Percentiles rank a stretch among this genome's conserved stretches.
Conservation (phyloP, 2,329 filamentous ascomycete genomes). For the Apiospora saccharicola region DNA sequence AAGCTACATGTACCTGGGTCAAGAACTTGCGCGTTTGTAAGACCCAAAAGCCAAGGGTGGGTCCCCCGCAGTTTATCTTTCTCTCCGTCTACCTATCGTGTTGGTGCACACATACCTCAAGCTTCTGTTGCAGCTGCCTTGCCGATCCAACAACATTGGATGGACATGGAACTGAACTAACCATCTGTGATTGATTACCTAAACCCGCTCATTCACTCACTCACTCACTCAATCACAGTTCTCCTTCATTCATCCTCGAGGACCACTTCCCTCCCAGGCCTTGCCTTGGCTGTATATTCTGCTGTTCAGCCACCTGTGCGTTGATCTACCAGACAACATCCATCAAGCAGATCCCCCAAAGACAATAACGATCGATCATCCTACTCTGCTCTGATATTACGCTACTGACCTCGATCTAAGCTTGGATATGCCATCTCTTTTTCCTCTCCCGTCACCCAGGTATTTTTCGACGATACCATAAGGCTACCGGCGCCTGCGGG, state of each 20-base stretch:
- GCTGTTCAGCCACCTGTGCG: background rate
- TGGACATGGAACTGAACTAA: background rate
- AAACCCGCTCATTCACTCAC: background rate
- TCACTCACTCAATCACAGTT: background rate
- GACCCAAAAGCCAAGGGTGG: background rate
- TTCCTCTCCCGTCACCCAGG: background rate
- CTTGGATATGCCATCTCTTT: constrained; percentile 9
- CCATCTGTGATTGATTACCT: background rate
- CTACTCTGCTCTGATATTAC: constrained; percentile 4
- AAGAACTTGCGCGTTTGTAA: background rate
- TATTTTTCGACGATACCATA: constrained; percentile 13
- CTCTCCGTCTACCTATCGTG: background rate
- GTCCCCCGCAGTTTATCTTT: background rate
- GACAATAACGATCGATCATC: background rate
- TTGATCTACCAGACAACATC: background rate
- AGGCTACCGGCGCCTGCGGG: constrained; percentile 4
- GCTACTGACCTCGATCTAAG: background rate
- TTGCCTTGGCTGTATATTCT: background rate
- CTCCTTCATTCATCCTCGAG: background rate
- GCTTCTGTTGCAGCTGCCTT: constrained; percentile 20
- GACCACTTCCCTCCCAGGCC: background rate
- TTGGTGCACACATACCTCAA: constrained; percentile 15
- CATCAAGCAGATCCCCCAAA: background rate
- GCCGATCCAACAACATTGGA: constrained; percentile 7
- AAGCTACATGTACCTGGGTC: background rate